Evolutionary conservation across 2,329 filamentous ascomycete genomes (phyloP), one percentile per base, ranked within the genome.

Genomic region (Talaromyces sp.): DNA sequence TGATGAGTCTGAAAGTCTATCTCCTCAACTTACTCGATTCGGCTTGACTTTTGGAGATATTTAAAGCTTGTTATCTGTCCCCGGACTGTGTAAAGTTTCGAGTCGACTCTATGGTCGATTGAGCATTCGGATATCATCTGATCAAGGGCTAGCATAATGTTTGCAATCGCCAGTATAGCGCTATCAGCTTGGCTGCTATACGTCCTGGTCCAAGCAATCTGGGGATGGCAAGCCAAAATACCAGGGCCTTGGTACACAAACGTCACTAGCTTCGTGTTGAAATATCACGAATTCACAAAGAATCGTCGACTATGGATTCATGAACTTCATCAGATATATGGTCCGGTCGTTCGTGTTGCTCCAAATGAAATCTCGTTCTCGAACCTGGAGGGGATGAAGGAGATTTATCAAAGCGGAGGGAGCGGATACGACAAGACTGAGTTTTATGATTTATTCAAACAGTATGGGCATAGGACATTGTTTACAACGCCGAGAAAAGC

Each of bases 391-490:
- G 73, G 71, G 2, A 71, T 76, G 22, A 72, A 71, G 37, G 73
- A 73, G 33, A 75, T 76, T 11, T 76, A 76, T 64, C 68, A 70
- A 1, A 73, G 71, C 2, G 74, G 74, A 7, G 75, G 75, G 0
- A 76, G 75, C 60, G 75, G 75, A 1, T 77, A 76, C 63, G 75
- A 77, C 57, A 77, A 77, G 65, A 76, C 76, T 0, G 73, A 74
- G 39, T 73, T 74, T 14, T 78, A 77, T 66, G 69, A 71, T 37
- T 68, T 77, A 3, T 78, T 77, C 59, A 71, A 67, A 19, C 74
- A 76, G 47, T 76, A 75, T 66, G 71, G 70, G 13, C 43, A 67
- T 47, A 76, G 75, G 45, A 78, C 76, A 1, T 77, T 78, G 71
- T 79, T 79, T 54, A 78, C 76, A 1, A 78, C 74, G 3, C 67